Evolutionary conservation across 805 yeast genomes (phyloP), one percentile per base, ranked within the genome.

Genomic region (Hanseniaspora hatyaiensis): DNA sequence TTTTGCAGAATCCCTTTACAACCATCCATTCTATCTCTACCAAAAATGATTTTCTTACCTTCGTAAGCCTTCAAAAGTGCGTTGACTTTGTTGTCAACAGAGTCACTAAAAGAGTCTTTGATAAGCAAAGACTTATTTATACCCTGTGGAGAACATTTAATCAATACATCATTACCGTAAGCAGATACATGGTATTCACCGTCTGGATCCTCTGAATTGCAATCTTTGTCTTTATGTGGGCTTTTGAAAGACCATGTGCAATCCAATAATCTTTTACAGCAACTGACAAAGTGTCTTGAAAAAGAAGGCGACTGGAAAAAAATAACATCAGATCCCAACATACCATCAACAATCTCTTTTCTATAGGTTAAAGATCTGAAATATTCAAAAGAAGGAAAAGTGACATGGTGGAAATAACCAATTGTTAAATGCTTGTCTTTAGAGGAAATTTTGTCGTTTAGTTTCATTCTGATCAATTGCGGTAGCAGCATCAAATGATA

Each of bases 1-100:
- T 92, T 92, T 65, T 92, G 97, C 3, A 84, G 77, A 24, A 92
- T 95, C 28, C 98, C 97, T 52, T 95, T 77, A 18, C 89, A 95
- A 8, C 81, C 67, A 61, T 92, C 97, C 51, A 92, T 72, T 51
- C 97, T 69, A 61, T 92, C 99, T 61, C 98, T 77, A 26, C 98
- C 98, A 34, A 92, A 82, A 55, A 92, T 83, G 53, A 92, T 77
- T 61, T 80, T 83, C 56, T 79, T 75, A 50, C 72, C 78, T 23
- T 68, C 70, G 57, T 81, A 81, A 31, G 80, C 65, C 50, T 74
- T 72, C 52, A 74, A 72, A 51, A 92, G 74, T 2, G 83, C 78
- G 19, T 67, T 52, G 9, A 83, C 80, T 59, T 84, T 82, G 22
- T 70, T 73, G 52, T 77, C 82, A 40, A 82, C 73, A 26, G 63